A percentile compares a stretch with the other conserved stretches of the same genome.
Evolutionary conservation across 192 early-diverging fungal species (phyloP).

Genomic region (Backusella liffmaniae): DNA sequence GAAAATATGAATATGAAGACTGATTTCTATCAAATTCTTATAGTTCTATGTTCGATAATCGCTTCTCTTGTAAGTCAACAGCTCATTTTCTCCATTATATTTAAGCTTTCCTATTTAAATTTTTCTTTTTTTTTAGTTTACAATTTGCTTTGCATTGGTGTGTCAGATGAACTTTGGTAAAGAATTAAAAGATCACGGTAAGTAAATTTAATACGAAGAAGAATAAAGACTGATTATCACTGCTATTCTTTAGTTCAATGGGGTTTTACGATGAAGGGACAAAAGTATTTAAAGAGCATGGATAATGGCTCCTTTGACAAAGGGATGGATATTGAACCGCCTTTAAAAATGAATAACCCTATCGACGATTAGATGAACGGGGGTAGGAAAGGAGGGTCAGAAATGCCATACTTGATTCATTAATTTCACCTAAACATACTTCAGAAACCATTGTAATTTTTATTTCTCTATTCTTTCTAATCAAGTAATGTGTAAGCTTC

Average conservation of each 20-base stretch:
- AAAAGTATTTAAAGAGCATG: background rate
- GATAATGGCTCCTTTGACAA: background rate
- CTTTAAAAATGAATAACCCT: background rate
- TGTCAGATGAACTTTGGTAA: background rate
- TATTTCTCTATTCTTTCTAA: background rate
- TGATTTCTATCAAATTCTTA: background rate
- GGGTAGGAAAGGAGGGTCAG: background rate
- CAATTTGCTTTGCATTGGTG: background rate
- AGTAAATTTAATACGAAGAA: background rate
- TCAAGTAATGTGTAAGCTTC: background rate
- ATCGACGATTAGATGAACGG: background rate
- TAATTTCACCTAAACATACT: background rate
- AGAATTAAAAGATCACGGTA: background rate
- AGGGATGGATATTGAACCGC: background rate
- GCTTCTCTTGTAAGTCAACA: background rate
- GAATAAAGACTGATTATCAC: background rate
- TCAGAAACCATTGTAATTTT: background rate
- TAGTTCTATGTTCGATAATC: background rate
- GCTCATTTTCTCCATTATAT: background rate
- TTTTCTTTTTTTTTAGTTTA: background rate
- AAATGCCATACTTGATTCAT: background rate
- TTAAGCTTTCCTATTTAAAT: background rate
- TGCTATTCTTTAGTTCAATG: background rate
- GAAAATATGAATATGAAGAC: background rate
- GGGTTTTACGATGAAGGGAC: background rate